Percentiles rank a stretch among this genome's conserved stretches.
Conservation (phyloP, 352 stramenopile genomes). For the Pythium grandisporangium region DNA sequence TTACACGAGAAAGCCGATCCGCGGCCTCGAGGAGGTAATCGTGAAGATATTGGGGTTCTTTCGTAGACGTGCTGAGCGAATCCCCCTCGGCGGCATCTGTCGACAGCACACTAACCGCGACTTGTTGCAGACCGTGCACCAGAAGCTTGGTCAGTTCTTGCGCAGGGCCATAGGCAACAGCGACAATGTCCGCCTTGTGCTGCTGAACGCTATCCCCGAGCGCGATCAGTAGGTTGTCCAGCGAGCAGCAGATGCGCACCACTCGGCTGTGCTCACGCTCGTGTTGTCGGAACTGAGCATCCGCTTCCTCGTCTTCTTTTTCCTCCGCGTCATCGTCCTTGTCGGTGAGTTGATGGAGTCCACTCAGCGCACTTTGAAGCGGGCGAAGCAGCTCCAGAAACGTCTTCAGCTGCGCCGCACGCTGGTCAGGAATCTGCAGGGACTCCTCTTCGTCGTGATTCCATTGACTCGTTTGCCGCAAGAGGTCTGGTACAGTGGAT, state of each 20-base stretch:
- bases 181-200: slow-evolving; percentile 30
- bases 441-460: no score
- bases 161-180: slow-evolving; percentile 30
- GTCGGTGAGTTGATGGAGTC: slow-evolving; percentile 19
- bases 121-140: slow-evolving; percentile 37
- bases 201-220: slow-evolving; percentile 37
- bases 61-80: background rate
- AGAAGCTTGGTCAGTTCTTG: slow-evolving; percentile 35
- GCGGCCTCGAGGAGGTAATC: slow-evolving; percentile 14
- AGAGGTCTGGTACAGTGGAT: no score
- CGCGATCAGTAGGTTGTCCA: slow-evolving; percentile 53
- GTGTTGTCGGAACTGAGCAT: slow-evolving; percentile 16
- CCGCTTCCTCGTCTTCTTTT: slow-evolving; percentile 2
- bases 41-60: slow-evolving; percentile 10
- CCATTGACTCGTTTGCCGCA: no score
- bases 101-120: slow-evolving; percentile 3
- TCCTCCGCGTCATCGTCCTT: slow-evolving; percentile 25
- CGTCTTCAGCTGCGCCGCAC: slow-evolving; percentile 2
- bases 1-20: slow-evolving; percentile 7
- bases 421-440: no score
- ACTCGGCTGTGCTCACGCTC: slow-evolving; percentile 48
- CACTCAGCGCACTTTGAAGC: slow-evolving; percentile 38
- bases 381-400: slow-evolving; percentile 48
- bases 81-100: background rate
- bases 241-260: slow-evolving; percentile 49